Evolutionary conservation across 257 asterid genomes (phyloP), one percentile per base, ranked within the genome.

Genomic region (Solanum paucissectum): DNA sequence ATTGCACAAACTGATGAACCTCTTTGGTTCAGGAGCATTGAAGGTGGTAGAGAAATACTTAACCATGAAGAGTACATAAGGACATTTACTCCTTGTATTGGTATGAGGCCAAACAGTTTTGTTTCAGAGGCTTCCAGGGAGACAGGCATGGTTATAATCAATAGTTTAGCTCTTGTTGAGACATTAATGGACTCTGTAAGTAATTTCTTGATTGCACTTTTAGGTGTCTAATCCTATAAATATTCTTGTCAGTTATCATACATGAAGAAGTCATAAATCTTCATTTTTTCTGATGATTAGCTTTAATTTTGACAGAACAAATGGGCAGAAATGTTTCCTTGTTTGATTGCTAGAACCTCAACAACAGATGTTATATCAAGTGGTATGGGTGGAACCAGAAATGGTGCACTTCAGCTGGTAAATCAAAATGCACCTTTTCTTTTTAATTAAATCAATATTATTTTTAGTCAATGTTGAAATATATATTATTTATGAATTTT

Each of bases 381-480:
- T 86, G 95, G 95, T 60, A 90, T 93, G 92, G 95, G 94, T 16
- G 95, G 95, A 46, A 90, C 95, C 5, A 88, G 95, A 81, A 92
- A 93, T 76, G 94, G 94, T 90, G 95, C 95, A 89, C 94, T 93
- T 91, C 98, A 94, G 42, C 91, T 97, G 96, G 99, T 96, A 94
- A 89, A 73, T 5, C 36, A 3, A 13, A 32, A 49, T 85, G 12
- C 7, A 1, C 37, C 25, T 49, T 20, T n/a, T 58, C 12, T 33
- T 25, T 55, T 20, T 18, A 55, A 20, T 55, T 55, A 84, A 13
- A 23, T 8, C 27, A 20, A n/a, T 34, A 4, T 6, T 52, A 3
- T 84, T 11, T 77, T 86, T 44, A n/a, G 36, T 68, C 49, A 34
- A 34, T 73, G 46, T 72, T 34, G 27, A 73, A 73, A 34, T 71